phyloP scores from a whole-genome alignment of 164 flowering plant species.

The Houttuynia cordata region DNA sequence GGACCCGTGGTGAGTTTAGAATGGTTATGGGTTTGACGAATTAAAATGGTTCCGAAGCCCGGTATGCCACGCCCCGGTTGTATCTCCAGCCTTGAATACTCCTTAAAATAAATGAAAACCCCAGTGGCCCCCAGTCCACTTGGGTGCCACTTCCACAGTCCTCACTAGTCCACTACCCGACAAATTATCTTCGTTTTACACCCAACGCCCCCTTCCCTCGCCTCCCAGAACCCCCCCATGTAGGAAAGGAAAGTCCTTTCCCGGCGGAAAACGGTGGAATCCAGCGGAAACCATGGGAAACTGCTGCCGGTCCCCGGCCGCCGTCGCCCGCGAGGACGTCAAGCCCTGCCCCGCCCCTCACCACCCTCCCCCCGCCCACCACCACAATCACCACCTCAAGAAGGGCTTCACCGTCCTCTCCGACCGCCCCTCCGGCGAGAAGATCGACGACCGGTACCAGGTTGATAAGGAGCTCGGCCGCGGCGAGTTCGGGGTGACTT shows the following conservation, averaged over 20 bases:
- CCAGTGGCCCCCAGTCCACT: too few species aligned
- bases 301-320: conserved; percentile 18
- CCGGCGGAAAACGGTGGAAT: background rate
- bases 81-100: too few species aligned
- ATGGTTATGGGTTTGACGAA: too few species aligned
- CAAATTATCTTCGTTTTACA: too few species aligned
- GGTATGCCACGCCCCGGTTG: too few species aligned
- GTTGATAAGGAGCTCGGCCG: conserved; percentile 78
- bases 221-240: background rate
- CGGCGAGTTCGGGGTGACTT: conserved; percentile 87
- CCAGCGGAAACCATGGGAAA: conserved; percentile 7
- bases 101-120: too few species aligned
- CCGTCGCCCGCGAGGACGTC: conserved; percentile 16
- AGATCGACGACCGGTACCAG: conserved; percentile 62
- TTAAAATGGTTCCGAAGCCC: too few species aligned
- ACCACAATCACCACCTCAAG: background rate
- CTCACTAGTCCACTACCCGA: too few species aligned
- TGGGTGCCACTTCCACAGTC: too few species aligned
- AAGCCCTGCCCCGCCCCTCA: background rate
- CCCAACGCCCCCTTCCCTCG: too few species aligned
- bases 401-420: conserved; percentile 8
- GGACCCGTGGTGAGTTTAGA: too few species aligned
- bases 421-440: conserved; percentile 34
- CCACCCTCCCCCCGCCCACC: conserved; percentile 1
- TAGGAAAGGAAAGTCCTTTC: background rate